A percentile compares a stretch with the other conserved stretches of the same genome.
These are phyloP conservation scores for Glebionis coronaria DNA, from an alignment of 129 eudicot genomes.

Conservation along the genomic window DNA sequence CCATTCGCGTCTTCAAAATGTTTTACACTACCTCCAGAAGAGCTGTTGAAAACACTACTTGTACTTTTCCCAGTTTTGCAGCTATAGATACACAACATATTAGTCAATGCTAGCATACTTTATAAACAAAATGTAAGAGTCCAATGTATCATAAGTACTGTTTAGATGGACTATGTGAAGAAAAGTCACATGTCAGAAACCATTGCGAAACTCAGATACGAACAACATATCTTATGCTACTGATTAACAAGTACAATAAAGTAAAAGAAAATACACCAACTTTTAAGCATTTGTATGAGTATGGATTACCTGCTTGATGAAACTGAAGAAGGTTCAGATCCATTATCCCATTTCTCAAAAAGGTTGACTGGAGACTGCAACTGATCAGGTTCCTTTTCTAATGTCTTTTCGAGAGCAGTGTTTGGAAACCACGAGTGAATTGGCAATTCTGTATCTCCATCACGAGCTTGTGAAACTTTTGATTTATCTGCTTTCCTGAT, in stretches of 20 bases:
- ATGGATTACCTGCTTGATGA: slow-evolving; percentile 49
- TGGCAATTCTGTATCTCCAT: slow-evolving; percentile 28
- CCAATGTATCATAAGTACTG: neutral
- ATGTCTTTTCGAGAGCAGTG: slow-evolving; percentile 38
- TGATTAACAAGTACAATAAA: slow-evolving; percentile 6
- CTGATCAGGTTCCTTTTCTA: slow-evolving; percentile 47
- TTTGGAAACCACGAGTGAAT: slow-evolving; percentile 49
- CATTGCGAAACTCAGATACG: neutral
- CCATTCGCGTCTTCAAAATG: slow-evolving; percentile 26
- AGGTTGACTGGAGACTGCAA: slow-evolving; percentile 39
- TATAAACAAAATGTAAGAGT: neutral
- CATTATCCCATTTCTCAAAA: slow-evolving; percentile 33
- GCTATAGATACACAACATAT: slow-evolving; percentile 19
- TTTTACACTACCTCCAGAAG: slow-evolving; percentile 30
- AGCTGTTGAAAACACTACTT: slow-evolving; percentile 18
- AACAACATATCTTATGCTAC: slow-evolving; percentile 1
- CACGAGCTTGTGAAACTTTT: slow-evolving; percentile 26
- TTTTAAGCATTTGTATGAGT: slow-evolving; percentile 4
- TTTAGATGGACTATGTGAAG: slow-evolving; percentile 10
- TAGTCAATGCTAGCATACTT: neutral
- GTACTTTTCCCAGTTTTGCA: slow-evolving; percentile 27
- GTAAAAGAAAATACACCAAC: neutral
- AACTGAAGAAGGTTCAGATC: slow-evolving; percentile 32
- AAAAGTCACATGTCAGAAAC: neutral
- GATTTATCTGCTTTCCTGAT: slow-evolving; percentile 41